Base-by-base conservation (phyloP, 2,329 filamentous ascomycete genomes). In the Penicillium carneum region DNA sequence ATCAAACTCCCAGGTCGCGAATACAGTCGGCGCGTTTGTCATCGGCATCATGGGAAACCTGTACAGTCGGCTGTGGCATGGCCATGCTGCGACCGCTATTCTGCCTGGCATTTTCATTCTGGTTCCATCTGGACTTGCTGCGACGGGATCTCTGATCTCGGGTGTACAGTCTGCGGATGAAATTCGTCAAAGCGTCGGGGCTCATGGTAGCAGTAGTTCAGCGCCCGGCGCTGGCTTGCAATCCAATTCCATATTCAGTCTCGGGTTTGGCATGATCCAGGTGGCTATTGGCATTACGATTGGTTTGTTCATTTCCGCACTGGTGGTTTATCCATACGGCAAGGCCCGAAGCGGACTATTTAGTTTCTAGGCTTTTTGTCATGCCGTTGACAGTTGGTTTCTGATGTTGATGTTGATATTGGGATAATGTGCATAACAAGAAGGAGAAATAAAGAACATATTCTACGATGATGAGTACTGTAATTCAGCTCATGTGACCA, bases 1-100 rank as follows among this genome's bases (percentile, higher is more conserved):
- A n/a, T 85, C 83, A 52, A 92, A 91, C 68, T 85, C 87, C 0
- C 90, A 93, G 65, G 87, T 95, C 39, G 87, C 88, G 59, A 92
- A 90, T 75, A 91, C 90, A 34, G 83, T 94, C 1, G 90, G 90
- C 34, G 90, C 92, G 0, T 83, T 95, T 52, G 85, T 85, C 0
- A 87, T 95, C 8, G 91, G 92, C 12, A 84, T 93, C 38, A 78
- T 92, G 55, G 91, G 90, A 14, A 95, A 95, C 68, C 72, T 92
- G 1, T 93, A 94, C 77, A 89, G 89, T 16, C 85, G 91, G 4
- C 68, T 82, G 23, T 76, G 89, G 20, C 92, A 93, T 73, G 90
- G 90, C 1, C 85, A 96, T 4, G 92, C 93, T 0, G 92, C 92
- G 0, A 91, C 92, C 0, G 90, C 91, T 2, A 91, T 97, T 82